A percentile compares a stretch with the other conserved stretches of the same genome.
phyloP scores from a whole-genome alignment of 2,329 filamentous ascomycete species.

The Kalaharituber pfeilii region DNA sequence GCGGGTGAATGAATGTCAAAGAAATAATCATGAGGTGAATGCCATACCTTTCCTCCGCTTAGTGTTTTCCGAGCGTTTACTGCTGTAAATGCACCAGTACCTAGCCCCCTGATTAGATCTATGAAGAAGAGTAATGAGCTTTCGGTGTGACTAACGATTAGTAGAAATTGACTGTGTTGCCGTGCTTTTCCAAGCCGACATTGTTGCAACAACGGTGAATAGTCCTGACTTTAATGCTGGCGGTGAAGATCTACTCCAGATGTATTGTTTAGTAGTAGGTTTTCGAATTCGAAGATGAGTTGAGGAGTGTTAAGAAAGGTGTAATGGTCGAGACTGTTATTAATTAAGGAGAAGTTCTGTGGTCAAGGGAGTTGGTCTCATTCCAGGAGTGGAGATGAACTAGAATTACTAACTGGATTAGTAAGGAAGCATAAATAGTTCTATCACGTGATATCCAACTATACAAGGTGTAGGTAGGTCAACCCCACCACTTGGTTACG shows the following conservation, averaged over 20 bases:
- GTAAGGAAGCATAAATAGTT: not conserved
- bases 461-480: no score
- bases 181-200: not conserved
- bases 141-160: not conserved
- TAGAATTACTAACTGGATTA: not conserved
- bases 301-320: not conserved
- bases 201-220: not conserved
- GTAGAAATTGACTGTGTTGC: not conserved
- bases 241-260: not conserved
- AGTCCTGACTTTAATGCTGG: not conserved
- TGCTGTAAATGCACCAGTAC: not conserved
- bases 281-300: not conserved
- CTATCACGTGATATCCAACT: not conserved
- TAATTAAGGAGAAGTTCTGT: not conserved
- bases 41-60: not conserved
- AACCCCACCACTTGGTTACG: not conserved
- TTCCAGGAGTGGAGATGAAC: not conserved
- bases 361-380: no score
- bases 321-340: not conserved
- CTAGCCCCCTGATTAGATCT: not conserved
- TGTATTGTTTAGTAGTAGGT: not conserved
- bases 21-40: not conserved
- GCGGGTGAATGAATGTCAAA: not conserved
- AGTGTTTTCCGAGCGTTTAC: not conserved
- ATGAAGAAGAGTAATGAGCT: not conserved